Evolutionary conservation across 768 basidiomycete genomes (phyloP).

Genomic region (Suillus hirtellus): DNA sequence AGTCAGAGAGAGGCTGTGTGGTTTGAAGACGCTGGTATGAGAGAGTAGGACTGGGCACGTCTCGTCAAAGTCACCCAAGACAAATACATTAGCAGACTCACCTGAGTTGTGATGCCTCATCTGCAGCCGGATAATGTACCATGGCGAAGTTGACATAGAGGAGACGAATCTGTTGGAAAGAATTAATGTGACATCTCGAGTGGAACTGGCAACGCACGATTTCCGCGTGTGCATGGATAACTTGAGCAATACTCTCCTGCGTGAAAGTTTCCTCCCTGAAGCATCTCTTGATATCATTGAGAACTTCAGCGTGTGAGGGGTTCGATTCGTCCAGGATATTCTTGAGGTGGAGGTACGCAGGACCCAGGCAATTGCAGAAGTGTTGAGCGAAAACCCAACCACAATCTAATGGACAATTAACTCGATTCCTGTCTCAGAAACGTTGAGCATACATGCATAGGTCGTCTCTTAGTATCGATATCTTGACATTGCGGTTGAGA

Average conservation of each 20-base stretch:
- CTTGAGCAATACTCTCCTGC: conserved; percentile 87
- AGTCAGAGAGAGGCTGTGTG: conserved; percentile 78
- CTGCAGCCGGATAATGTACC: conserved; percentile 80
- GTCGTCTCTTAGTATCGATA: conserved; percentile 70
- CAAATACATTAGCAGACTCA: conserved; percentile 29
- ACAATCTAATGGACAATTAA: conserved; percentile 54
- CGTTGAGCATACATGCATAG: conserved; percentile 70
- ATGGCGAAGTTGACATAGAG: conserved; percentile 99
- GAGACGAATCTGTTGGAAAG: conserved; percentile 65
- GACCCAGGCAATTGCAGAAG: conserved; percentile 93
- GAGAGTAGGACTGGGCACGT: conserved; percentile 73
- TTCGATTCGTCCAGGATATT: conserved; percentile 91
- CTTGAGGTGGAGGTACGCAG: conserved; percentile 87
- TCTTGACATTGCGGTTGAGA: no score
- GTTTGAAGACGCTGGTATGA: conserved; percentile 94
- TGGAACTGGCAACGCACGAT: conserved; percentile 49
- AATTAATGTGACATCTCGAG: neutral
- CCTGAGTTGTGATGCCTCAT: conserved; percentile 69
- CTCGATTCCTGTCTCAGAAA: conserved; percentile 5
- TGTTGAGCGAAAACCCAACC: conserved; percentile 99
- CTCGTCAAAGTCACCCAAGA: neutral
- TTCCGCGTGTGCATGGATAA: conserved; percentile 86
- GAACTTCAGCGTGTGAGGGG: conserved; percentile 86
- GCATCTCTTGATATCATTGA: conserved; percentile 92
- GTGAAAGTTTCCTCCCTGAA: conserved; percentile 99